Percentiles rank a stretch among this genome's conserved stretches.
Conservation (phyloP, 371 early-diverging fungal genomes). For the Vairimorpha ceranae region DNA sequence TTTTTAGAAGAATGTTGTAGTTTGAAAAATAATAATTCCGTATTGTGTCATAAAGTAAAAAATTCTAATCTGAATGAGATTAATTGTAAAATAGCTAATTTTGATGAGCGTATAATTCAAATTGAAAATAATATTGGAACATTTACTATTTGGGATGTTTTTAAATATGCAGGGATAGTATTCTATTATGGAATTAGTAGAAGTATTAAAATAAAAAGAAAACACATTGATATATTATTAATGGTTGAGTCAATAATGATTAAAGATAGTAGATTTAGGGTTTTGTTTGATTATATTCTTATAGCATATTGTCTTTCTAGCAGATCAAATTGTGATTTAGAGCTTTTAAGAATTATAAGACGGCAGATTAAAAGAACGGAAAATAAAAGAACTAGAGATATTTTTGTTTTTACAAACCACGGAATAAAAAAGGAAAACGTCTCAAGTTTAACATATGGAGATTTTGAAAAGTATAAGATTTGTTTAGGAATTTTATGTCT, state of each 20-base stretch:
- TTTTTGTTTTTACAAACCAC: constrained; percentile 8
- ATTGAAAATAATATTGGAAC: not conserved
- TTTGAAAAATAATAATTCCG: no score
- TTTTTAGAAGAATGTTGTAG: constrained; percentile 14
- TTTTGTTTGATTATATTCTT: constrained; percentile 42
- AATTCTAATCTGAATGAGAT: not conserved
- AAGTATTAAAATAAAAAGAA: not conserved
- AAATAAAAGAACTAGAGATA: not conserved
- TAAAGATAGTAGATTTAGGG: not conserved
- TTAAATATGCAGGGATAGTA: constrained; percentile 28
- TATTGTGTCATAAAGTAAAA: no score
- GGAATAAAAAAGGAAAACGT: constrained; percentile 18
- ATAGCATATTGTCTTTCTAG: constrained; percentile 27
- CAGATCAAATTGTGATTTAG: constrained; percentile 30
- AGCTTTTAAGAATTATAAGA: constrained; percentile 35
- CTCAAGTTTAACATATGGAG: constrained; percentile 15
- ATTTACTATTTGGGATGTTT: constrained; percentile 15
- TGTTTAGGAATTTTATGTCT: constrained; percentile 34
- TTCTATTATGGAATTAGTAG: constrained; percentile 33
- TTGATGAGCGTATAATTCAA: not conserved
- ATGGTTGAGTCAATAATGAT: constrained; percentile 13
- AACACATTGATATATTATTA: not conserved
- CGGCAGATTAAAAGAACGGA: constrained; percentile 36
- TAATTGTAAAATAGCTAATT: not conserved
- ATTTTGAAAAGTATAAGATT: constrained; percentile 43